Base-by-base conservation (phyloP, 306 rosid genomes). In the Dalbergia cultrata region DNA sequence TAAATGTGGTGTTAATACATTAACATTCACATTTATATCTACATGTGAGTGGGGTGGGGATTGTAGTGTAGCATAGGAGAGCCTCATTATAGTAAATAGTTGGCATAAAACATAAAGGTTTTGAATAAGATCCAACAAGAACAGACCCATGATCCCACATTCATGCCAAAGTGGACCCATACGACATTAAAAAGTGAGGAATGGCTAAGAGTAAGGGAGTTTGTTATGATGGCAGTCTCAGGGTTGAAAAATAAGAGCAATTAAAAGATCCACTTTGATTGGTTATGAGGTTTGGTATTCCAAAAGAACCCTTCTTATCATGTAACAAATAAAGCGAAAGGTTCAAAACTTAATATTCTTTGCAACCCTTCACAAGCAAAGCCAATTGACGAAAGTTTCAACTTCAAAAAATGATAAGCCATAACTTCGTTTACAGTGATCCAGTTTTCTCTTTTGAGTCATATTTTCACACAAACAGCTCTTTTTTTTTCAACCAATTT, bases 351-450 rank as follows among this genome's bases (percentile, higher is more conserved):
- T 77, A 26, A 91, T 91, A 89, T 92, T 90, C 97, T 86, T 89
- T 91, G 92, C 47, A 80, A 86, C 93, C 82, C 85, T 70, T 26
- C 26, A 69, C 94, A 92, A 92, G 94, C 94, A 88, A 92, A 92
- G 91, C 81, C 53, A 84, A 37, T 63, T 81, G 61, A 67, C 81
- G 58, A 84, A 88, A 84, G 80, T 77, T 84, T 75, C 56, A 80
- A 83, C 88, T 62, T 57, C 76, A 59, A 73, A 85, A 58, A 59
- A 82, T 78, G 87, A 76, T 75, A 75, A 53, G 53, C 67, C 70
- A 67, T 56, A 21, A 44, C 83, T 84, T 74, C 81, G 60, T 62
- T 84, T 74, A 72, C 34, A 9, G 17, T 21, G 56, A 41, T 44
- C 50, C 72, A 43, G 47, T 64, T 56, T 31, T 19, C 56, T 63